These are phyloP conservation scores for Fusarium paranaense DNA, from an alignment of 2,329 filamentous ascomycete species.

Conservation along the genomic window DNA sequence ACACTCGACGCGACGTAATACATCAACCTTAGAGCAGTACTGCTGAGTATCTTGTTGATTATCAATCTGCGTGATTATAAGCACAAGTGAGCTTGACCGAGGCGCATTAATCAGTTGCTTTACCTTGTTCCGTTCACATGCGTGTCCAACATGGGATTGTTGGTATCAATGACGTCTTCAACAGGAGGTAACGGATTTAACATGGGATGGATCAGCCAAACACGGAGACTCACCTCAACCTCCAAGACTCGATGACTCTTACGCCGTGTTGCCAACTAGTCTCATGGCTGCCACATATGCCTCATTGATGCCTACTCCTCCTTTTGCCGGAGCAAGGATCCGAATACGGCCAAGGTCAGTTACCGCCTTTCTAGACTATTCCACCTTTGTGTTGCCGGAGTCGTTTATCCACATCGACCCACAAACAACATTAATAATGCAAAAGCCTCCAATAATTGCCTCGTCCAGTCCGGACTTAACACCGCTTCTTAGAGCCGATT, in stretches of 20 bases:
- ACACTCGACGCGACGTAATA: background rate
- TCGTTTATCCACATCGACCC: background rate
- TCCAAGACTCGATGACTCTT: background rate
- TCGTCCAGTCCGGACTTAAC: background rate
- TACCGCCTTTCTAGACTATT: background rate
- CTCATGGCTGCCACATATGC: background rate
- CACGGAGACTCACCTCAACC: background rate
- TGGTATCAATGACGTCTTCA: background rate
- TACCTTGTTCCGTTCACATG: background rate
- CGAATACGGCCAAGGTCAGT: background rate
- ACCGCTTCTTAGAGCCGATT: background rate
- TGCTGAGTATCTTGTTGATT: background rate
- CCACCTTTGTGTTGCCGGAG: background rate
- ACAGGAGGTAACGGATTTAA: background rate
- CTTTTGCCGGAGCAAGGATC: background rate
- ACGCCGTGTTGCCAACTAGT: background rate
- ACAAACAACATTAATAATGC: background rate
- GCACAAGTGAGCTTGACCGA: background rate
- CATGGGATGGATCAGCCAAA: background rate
- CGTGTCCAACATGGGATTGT: background rate
- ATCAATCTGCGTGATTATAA: background rate
- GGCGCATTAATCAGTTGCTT: background rate
- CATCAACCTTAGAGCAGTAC: background rate
- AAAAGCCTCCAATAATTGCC: background rate
- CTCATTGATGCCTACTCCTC: background rate